These are phyloP conservation scores for Scleromitrula shiraiana DNA, from an alignment of 2,329 filamentous ascomycete genomes.

Conservation along the genomic window DNA sequence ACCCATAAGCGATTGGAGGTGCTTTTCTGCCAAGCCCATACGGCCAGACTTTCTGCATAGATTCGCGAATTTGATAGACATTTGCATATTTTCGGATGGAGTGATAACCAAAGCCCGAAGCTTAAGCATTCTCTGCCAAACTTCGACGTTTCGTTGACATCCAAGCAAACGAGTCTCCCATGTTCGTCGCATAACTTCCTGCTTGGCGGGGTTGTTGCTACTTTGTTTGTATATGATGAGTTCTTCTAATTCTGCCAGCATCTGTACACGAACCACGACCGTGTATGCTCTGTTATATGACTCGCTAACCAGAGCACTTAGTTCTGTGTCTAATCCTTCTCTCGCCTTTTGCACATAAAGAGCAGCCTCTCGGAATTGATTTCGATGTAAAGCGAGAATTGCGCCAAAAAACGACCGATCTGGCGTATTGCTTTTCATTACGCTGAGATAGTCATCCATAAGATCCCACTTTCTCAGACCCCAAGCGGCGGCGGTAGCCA, in stretches of 20 bases:
- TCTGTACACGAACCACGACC: conserved; percentile 96
- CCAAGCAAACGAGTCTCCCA: conserved; percentile 95
- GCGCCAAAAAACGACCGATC: conserved; percentile 97
- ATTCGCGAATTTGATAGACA: conserved; percentile 99
- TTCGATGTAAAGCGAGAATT: conserved; percentile 88
- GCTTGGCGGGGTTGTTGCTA: conserved; percentile 68
- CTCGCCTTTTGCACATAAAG: conserved; percentile 83
- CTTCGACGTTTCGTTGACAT: conserved; percentile 93
- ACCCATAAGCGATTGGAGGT: conserved; percentile 81
- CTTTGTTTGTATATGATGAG: conserved; percentile 97
- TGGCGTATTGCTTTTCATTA: conserved; percentile 88
- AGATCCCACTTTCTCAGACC: conserved; percentile 93
- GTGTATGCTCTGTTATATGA: conserved; percentile 97
- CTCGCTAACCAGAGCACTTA: conserved; percentile 93
- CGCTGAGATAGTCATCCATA: conserved; percentile 94
- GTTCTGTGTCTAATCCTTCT: conserved; percentile 88
- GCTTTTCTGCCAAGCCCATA: conserved; percentile 91
- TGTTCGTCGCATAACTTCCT: conserved; percentile 81
- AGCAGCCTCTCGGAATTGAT: conserved; percentile 89
- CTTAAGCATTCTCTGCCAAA: conserved; percentile 98
- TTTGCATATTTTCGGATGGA: conserved; percentile 89
- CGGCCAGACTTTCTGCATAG: conserved; percentile 93
- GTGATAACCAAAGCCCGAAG: conserved; percentile 86
- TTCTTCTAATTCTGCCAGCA: conserved; percentile 97
- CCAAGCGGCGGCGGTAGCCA: conserved; percentile 95